These are phyloP conservation scores for Exophiala phaeomuriformis DNA, from an alignment of 2,329 filamentous ascomycete genomes.

Conservation along the genomic window DNA sequence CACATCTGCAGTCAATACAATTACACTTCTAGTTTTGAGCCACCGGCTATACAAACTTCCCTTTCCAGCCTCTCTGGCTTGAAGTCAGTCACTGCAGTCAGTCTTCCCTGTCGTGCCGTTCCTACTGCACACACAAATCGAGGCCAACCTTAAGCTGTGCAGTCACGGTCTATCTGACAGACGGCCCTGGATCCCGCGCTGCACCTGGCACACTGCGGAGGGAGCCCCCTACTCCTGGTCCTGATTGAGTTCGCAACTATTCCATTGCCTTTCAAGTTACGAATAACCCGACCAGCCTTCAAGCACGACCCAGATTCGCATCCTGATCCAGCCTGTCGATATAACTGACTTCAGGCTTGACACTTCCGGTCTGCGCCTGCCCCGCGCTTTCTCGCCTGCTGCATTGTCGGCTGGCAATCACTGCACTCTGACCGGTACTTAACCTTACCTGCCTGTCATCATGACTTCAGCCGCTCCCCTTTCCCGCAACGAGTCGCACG, in stretches of 20 bases:
- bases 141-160: no score
- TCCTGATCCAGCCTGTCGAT: no score
- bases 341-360: no score
- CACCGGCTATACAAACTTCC: background rate
- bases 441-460: conserved; percentile 3
- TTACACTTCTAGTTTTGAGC: background rate
- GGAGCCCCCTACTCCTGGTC: conserved; percentile 8
- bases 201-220: no score
- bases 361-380: conserved; percentile 16
- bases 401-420: conserved; percentile 4
- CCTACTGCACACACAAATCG: no score
- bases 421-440: background rate
- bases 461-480: conserved; percentile 21
- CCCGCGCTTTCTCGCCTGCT: background rate
- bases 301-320: no score
- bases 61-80: background rate
- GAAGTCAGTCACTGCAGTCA: background rate
- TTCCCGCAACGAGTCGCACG: conserved; percentile 23
- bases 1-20: background rate
- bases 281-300: background rate
- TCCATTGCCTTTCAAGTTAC: background rate
- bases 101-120: no score
- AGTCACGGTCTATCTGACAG: no score
- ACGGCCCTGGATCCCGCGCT: no score
- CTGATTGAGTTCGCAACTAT: background rate